These are phyloP conservation scores for Fusarium luffae DNA, from an alignment of 2,329 filamentous ascomycete genomes.

Conservation along the genomic window DNA sequence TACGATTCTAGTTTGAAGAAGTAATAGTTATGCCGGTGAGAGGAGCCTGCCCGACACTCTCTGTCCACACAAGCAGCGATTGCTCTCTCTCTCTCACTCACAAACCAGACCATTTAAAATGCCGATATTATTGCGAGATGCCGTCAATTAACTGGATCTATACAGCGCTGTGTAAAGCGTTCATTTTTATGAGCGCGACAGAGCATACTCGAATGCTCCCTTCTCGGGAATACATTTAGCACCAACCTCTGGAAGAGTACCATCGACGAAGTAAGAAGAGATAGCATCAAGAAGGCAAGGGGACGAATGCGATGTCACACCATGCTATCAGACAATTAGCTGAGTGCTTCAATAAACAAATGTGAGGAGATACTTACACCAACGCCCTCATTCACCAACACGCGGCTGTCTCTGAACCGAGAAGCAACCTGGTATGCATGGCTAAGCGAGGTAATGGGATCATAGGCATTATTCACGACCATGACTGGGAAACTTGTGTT, in stretches of 20 bases:
- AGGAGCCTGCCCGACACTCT: too few species aligned
- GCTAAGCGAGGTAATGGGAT: conserved; percentile 32
- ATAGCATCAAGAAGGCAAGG: conserved; percentile 24
- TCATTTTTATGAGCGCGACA: background rate
- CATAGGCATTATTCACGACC: conserved; percentile 35
- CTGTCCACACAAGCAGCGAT: too few species aligned
- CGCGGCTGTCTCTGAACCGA: conserved; percentile 29
- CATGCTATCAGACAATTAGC: conserved; percentile 15
- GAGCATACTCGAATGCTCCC: conserved; percentile 23
- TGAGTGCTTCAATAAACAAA: accelerated
- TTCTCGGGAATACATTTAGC: conserved; percentile 21
- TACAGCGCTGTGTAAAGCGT: accelerated
- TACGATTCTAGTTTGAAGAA: too few species aligned
- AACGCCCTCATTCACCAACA: conserved; percentile 38
- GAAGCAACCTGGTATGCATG: conserved; percentile 33
- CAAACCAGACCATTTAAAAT: too few species aligned
- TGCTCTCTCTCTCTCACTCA: background rate
- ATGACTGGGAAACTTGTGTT: conserved; percentile 37
- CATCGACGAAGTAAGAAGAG: conserved; percentile 20
- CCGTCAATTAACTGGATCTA: background rate
- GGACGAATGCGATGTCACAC: conserved; percentile 25
- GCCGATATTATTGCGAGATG: background rate
- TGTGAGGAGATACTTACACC: conserved; percentile 23
- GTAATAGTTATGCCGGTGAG: too few species aligned
- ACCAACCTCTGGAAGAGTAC: conserved; percentile 13